Evolutionary conservation across 2,329 filamentous ascomycete species (phyloP).

Genomic region (Microcyclospora tardicrescens): DNA sequence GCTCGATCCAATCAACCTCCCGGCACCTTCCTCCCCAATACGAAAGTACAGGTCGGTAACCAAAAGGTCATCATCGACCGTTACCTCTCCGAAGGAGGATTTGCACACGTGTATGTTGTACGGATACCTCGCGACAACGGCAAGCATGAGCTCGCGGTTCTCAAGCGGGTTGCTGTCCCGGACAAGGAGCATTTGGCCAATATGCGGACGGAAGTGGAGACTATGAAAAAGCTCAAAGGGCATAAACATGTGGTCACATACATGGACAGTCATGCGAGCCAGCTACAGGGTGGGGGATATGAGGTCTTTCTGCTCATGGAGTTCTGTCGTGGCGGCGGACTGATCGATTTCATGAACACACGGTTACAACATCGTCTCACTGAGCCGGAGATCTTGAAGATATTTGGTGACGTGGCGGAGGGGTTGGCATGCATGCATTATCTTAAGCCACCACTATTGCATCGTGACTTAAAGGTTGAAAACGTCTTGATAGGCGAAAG

Average conservation of each 20-base stretch:
- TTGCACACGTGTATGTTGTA: constrained; percentile 96
- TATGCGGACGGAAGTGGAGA: constrained; percentile 98
- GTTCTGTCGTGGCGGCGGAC: constrained; percentile 81
- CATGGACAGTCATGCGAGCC: constrained; percentile 94
- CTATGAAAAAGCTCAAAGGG: constrained; percentile 98
- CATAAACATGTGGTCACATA: constrained; percentile 95
- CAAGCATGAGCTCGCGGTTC: constrained; percentile 67
- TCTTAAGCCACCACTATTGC: constrained; percentile 80
- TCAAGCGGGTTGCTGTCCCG: constrained; percentile 91
- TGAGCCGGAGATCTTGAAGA: constrained; percentile 92
- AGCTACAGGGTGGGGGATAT: constrained; percentile 83
- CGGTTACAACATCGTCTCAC: constrained; percentile 89
- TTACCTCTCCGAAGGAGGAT: constrained; percentile 95
- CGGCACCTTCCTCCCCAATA: constrained; percentile 83
- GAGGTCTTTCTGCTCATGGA: constrained; percentile 99
- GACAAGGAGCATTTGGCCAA: constrained; percentile 88
- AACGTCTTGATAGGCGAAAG: constrained; percentile 73
- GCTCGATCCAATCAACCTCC: constrained; percentile 19
- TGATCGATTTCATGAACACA: constrained; percentile 99
- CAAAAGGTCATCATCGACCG: constrained; percentile 92
- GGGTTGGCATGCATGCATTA: constrained; percentile 99
- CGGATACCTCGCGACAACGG: constrained; percentile 65
- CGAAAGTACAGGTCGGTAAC: constrained; percentile 88
- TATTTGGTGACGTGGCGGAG: constrained; percentile 91
- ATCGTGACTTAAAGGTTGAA: constrained; percentile 93